Conservation (phyloP, 345 rosid genomes). For the Noccaea bulbosa region DNA sequence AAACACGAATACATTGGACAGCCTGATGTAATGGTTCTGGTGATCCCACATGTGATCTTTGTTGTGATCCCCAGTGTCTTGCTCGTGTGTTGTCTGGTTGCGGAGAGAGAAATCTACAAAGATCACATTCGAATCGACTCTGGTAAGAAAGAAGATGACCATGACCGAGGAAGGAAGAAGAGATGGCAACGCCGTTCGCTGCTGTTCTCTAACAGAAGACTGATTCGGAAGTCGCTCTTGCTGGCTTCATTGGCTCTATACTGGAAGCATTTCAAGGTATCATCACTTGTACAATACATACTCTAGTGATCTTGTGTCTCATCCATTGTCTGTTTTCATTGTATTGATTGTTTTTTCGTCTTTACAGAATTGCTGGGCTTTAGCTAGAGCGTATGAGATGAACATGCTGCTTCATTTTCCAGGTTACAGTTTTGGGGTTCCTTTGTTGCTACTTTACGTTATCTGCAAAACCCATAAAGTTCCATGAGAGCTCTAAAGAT, state of each 20-base stretch:
- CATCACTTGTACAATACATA: constrained; percentile 25
- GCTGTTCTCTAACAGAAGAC: constrained; percentile 45
- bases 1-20: constrained; percentile 63
- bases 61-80: constrained; percentile 69
- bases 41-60: constrained; percentile 77
- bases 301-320: not conserved
- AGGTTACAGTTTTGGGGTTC: constrained; percentile 66
- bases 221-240: constrained; percentile 62
- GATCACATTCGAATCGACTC: constrained; percentile 56
- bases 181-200: constrained; percentile 38
- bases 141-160: constrained; percentile 81
- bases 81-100: constrained; percentile 59
- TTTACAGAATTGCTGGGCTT: constrained; percentile 70
- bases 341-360: constrained; percentile 5
- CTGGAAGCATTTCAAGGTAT: constrained; percentile 85
- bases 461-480: constrained; percentile 52
- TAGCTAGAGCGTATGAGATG: constrained; percentile 89
- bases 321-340: not conserved
- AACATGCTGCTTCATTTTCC: constrained; percentile 72
- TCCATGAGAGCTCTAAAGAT: constrained; percentile 28
- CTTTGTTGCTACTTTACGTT: constrained; percentile 59
- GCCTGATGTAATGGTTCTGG: constrained; percentile 85
- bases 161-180: constrained; percentile 43
- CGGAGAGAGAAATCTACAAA: constrained; percentile 65
- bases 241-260: constrained; percentile 60